phyloP scores from a whole-genome alignment of 1,139 yeast species.

The Pneumocystis wakefieldiae region DNA sequence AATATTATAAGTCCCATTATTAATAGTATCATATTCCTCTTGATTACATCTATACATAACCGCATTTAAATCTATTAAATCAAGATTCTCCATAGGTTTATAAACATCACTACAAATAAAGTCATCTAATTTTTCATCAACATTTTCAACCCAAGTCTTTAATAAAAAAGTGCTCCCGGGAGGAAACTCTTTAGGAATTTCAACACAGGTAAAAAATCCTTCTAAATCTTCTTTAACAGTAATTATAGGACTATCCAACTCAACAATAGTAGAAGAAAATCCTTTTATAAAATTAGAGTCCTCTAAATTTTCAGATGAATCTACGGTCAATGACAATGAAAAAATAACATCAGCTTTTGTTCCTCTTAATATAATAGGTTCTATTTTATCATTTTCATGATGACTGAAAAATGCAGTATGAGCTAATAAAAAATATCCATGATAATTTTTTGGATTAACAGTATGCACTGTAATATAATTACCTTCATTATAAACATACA shows the following conservation, averaged over 20 bases:
- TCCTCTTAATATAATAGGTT: slow-evolving; percentile 52
- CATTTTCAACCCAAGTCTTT: slow-evolving; percentile 39
- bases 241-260: slow-evolving; percentile 38
- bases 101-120: slow-evolving; percentile 59
- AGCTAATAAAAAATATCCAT: slow-evolving; percentile 80
- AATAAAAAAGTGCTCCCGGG: slow-evolving; percentile 85
- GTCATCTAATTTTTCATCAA: slow-evolving; percentile 49
- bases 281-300: slow-evolving; percentile 36
- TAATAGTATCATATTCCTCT: slow-evolving; percentile 73
- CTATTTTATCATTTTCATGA: slow-evolving; percentile 28
- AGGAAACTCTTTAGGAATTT: slow-evolving; percentile 48
- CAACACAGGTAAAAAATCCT: slow-evolving; percentile 34
- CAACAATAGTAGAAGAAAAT: slow-evolving; percentile 48
- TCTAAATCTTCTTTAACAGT: slow-evolving; percentile 18
- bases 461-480: slow-evolving; percentile 86
- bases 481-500: slow-evolving; percentile 88
- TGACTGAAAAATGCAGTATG: slow-evolving; percentile 52
- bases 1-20: slow-evolving; percentile 54
- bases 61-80: slow-evolving; percentile 57
- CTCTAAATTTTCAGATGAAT: slow-evolving; percentile 34
- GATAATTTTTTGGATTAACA: slow-evolving; percentile 66
- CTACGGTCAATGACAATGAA: slow-evolving; percentile 38
- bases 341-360: slow-evolving; percentile 47
- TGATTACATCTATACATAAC: slow-evolving; percentile 64
- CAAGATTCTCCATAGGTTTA: slow-evolving; percentile 48